Conservation (phyloP, 1,139 yeast species). For the Protomyces gravidus region DNA sequence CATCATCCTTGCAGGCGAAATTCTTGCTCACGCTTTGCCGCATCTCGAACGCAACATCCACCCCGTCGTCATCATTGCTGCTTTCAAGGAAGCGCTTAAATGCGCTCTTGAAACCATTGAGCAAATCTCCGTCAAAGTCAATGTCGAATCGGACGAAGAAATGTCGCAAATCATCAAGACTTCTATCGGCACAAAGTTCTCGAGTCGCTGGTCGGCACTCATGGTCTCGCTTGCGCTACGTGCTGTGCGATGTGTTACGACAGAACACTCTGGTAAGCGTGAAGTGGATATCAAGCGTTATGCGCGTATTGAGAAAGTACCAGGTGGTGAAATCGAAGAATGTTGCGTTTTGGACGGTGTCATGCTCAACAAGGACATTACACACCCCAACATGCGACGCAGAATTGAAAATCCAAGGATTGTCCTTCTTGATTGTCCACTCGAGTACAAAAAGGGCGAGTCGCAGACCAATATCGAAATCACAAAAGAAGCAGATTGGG, state of each 20-base stretch:
- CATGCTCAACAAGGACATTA: slow-evolving; percentile 89
- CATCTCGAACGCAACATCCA: slow-evolving; percentile 89
- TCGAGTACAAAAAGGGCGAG: slow-evolving; percentile 98
- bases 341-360: slow-evolving; percentile 86
- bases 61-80: slow-evolving; percentile 93
- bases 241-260: slow-evolving; percentile 79
- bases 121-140: slow-evolving; percentile 78
- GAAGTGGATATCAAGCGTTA: slow-evolving; percentile 93
- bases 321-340: slow-evolving; percentile 95
- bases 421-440: slow-evolving; percentile 86
- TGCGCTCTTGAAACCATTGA: slow-evolving; percentile 90
- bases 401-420: slow-evolving; percentile 81
- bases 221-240: slow-evolving; percentile 86
- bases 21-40: slow-evolving; percentile 90
- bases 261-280: slow-evolving; percentile 59
- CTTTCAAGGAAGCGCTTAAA: slow-evolving; percentile 80
- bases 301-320: slow-evolving; percentile 88
- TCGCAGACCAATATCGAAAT: slow-evolving; percentile 97
- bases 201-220: slow-evolving; percentile 81
- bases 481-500: slow-evolving; percentile 95
- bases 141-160: slow-evolving; percentile 74
- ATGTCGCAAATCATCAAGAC: slow-evolving; percentile 84
- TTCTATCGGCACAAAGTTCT: slow-evolving; percentile 93
- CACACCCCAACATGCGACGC: slow-evolving; percentile 96
- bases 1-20: slow-evolving; percentile 82